Conservation (phyloP, 1,284 basidiomycete genomes). For the Bjerkandera adusta region DNA sequence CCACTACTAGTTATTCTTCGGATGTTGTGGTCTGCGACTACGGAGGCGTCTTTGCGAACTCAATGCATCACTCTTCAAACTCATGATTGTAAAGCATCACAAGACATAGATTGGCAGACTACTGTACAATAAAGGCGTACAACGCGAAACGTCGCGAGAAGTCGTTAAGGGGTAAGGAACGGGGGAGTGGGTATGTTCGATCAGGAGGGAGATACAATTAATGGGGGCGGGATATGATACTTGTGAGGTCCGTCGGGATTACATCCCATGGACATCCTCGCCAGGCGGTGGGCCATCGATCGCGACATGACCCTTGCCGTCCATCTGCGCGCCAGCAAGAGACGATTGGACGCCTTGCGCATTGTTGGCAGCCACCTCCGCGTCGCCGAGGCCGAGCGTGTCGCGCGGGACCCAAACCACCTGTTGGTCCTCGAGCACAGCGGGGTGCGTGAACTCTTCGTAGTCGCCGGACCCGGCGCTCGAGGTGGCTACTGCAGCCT, state of each 20-base stretch:
- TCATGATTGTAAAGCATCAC: too few relatives aligned
- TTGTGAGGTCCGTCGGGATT: too few relatives aligned
- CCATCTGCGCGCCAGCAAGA: conserved; percentile 56
- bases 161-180: too few relatives aligned
- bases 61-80: too few relatives aligned
- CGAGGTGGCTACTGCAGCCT: conserved; percentile 7
- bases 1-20: background rate
- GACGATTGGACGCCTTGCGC: conserved; percentile 59
- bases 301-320: conserved; percentile 67
- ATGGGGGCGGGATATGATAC: too few relatives aligned
- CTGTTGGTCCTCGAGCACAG: conserved; percentile 68
- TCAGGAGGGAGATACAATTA: too few relatives aligned
- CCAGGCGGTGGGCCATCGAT: conserved; percentile 42
- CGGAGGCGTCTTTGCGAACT: too few relatives aligned
- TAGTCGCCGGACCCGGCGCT: conserved; percentile 25
- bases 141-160: too few relatives aligned
- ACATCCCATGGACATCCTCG: conserved; percentile 13
- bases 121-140: too few relatives aligned
- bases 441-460: conserved; percentile 76
- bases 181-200: too few relatives aligned
- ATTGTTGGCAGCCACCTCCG: conserved; percentile 58
- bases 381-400: conserved; percentile 59
- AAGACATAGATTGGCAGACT: too few relatives aligned
- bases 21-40: too few relatives aligned
- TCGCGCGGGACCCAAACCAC: conserved; percentile 83